Base-by-base conservation (phyloP, 192 early-diverging fungal genomes). In the Coemansia sp. region DNA sequence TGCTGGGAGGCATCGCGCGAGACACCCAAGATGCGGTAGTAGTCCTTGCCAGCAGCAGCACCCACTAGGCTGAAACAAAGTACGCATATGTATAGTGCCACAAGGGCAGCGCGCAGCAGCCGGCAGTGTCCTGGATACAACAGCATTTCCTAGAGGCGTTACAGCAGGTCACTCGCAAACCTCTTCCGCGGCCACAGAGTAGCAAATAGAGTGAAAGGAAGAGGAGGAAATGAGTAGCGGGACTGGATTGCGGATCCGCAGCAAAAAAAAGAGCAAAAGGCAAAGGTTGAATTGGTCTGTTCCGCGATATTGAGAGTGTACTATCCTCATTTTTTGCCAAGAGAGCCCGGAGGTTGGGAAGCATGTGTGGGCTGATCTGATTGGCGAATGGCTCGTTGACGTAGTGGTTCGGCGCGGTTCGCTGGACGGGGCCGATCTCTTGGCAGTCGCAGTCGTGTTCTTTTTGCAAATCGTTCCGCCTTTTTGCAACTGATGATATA, bases 11-110 rank as follows among this genome's bases (percentile, higher is more conserved):
- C 55, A 14, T 58, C 55, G 55, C 55, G 55, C 31, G 87, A 83
- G 36, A 99, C 87, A 14, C 90, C 94, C 36, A 99, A 85, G 38
- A 99, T 89, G 60, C 87, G 84, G 84, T 97, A 97, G 76, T 91
- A 97, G 85, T 97, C 94, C 53, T 82, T 67, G 66, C 76, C 75
- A 27, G 72, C 72, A 65, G 73, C 75, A 1, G 63, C 68, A 2
- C 42, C 69, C 19, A 51, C 69, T 11, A 64, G 8, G 57, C 62
- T 19, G 25, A 42, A 29, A 44, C 45, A 57, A 44, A 76, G 32
- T 31, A 53, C 51, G 14, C 64, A 53, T 32, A 77, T 55, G 66
- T 59, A 64, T 23, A 75, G 63, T 11, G 57, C 50, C 21, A 37
- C 66, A 12, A 66, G 32, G 32, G 64, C 45, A 5, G 37, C 39